phyloP scores from a whole-genome alignment of 2,329 filamentous ascomycete species.

The Ascochyta koolunga region DNA sequence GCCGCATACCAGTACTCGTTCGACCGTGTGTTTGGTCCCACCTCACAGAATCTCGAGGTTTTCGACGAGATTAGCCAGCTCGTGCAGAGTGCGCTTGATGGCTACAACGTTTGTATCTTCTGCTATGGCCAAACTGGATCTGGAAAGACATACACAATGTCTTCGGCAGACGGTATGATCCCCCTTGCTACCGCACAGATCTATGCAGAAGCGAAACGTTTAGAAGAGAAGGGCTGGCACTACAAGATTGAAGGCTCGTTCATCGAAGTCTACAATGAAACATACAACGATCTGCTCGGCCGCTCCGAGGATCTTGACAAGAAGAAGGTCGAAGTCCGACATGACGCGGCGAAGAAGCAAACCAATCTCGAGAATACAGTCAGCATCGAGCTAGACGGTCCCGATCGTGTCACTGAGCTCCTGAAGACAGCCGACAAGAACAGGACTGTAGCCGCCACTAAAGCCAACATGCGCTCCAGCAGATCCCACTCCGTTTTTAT shows the following conservation, averaged over 20 bases:
- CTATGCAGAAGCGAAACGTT: conserved; percentile 80
- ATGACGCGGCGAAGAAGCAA: conserved; percentile 81
- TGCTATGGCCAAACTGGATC: conserved; percentile 98
- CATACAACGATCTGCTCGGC: conserved; percentile 86
- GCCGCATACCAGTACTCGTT: conserved; percentile 89
- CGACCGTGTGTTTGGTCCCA: conserved; percentile 86
- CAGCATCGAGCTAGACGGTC: conserved; percentile 76
- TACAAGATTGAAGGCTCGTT: conserved; percentile 96
- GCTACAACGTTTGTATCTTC: conserved; percentile 98
- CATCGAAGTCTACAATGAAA: conserved; percentile 98
- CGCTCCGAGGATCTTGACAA: conserved; percentile 73
- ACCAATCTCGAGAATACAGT: conserved; percentile 83
- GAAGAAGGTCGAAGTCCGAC: conserved; percentile 87
- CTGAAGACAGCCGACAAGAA: conserved; percentile 82
- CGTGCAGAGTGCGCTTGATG: conserved; percentile 93
- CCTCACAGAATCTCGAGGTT: conserved; percentile 79
- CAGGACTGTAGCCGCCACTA: conserved; percentile 93
- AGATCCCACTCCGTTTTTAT: conserved; percentile 97
- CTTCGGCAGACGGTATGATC: conserved; percentile 93
- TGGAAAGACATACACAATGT: conserved; percentile 98
- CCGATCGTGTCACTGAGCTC: conserved; percentile 79
- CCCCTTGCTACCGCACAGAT: conserved; percentile 92
- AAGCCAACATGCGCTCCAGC: conserved; percentile 92
- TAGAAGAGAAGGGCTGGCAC: conserved; percentile 90
- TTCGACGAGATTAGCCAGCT: conserved; percentile 97